Conservation (phyloP, 139 green algal genomes). For the Penium margaritaceum region DNA sequence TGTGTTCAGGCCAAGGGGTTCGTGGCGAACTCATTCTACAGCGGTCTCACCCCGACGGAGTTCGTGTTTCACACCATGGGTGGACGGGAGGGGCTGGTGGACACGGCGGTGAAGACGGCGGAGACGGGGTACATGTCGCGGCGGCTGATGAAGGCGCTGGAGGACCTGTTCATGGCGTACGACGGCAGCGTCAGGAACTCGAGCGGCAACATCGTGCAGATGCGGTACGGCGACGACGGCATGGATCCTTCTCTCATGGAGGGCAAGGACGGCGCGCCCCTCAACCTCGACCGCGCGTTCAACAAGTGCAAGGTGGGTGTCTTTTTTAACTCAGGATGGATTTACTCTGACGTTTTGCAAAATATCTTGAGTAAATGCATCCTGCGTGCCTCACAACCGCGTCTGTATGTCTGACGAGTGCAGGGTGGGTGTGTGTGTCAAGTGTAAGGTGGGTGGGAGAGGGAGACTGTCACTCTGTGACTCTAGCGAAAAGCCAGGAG, state of each 20-base stretch:
- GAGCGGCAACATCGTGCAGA: constrained; percentile 78
- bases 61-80: constrained; percentile 99
- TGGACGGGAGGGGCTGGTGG: constrained; percentile 73
- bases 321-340: no score
- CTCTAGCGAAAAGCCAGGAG: no score
- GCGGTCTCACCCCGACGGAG: constrained; percentile 83
- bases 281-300: constrained; percentile 47
- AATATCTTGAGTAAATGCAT: no score
- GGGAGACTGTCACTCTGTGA: no score
- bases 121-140: constrained; percentile 97
- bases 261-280: constrained; percentile 49
- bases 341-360: no score
- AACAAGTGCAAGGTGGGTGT: constrained; percentile 24
- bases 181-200: constrained; percentile 86
- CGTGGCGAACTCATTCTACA: constrained; percentile 90
- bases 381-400: no score
- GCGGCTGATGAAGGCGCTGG: constrained; percentile 92
- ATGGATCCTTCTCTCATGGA: constrained; percentile 90
- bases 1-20: constrained; percentile 90
- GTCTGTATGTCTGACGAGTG: no score
- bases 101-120: constrained; percentile 96
- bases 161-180: constrained; percentile 90
- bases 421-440: no score
- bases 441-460: no score
- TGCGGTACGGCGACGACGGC: constrained; percentile 87